A percentile compares a stretch with the other conserved stretches of the same genome.
phyloP scores from a whole-genome alignment of 495 filamentous ascomycete species.

The Neurospora tetrasperma region DNA sequence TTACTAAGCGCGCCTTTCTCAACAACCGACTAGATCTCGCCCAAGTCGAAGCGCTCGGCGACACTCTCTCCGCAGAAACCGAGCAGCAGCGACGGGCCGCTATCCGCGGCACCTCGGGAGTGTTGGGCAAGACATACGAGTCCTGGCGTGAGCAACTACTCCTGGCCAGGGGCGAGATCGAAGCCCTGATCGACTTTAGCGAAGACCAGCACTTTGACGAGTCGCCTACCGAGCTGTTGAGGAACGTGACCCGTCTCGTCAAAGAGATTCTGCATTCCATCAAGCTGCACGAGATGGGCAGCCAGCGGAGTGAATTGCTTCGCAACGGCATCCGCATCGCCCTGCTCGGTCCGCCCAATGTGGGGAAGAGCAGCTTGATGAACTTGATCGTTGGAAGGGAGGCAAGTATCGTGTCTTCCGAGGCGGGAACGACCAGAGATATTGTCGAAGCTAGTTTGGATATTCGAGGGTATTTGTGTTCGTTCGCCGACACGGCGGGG shows the following conservation, averaged over 20 bases:
- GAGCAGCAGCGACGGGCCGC: constrained; percentile 87
- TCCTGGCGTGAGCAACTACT: constrained; percentile 68
- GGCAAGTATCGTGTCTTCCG: constrained; percentile 84
- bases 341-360: constrained; percentile 85
- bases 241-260: constrained; percentile 56
- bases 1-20: constrained; percentile 85
- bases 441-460: constrained; percentile 89
- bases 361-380: constrained; percentile 86
- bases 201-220: constrained; percentile 98
- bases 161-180: constrained; percentile 77
- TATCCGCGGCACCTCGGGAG: constrained; percentile 62
- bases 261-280: constrained; percentile 49
- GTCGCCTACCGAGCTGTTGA: constrained; percentile 58
- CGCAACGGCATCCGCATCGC: constrained; percentile 78
- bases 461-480: constrained; percentile 77
- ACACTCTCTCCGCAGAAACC: constrained; percentile 76
- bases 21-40: constrained; percentile 78
- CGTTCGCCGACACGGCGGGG: constrained; percentile 87
- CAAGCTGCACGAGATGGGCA: constrained; percentile 57
- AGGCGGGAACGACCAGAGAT: constrained; percentile 89
- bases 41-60: constrained; percentile 88
- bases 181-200: constrained; percentile 92
- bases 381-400: constrained; percentile 88
- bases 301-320: constrained; percentile 73
- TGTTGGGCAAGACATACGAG: constrained; percentile 72